Evolutionary conservation across 2,329 filamentous ascomycete genomes (phyloP).

Genomic region (Claviceps africana): DNA sequence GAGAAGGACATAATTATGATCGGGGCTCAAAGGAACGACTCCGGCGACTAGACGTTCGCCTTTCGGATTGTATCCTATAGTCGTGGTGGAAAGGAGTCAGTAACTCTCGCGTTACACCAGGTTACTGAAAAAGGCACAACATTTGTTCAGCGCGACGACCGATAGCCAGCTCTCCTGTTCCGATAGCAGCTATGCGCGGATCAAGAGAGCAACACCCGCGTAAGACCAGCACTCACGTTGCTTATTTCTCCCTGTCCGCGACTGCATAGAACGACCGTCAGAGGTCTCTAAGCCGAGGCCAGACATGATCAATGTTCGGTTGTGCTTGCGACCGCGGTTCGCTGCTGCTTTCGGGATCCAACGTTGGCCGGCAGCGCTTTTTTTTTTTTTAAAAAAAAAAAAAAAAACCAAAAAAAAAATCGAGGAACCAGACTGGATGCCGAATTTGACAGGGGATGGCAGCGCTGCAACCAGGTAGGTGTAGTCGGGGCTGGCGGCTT

Average conservation of each 20-base stretch:
- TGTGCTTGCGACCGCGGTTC: slow-evolving; percentile 1
- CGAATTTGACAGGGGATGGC: slow-evolving; percentile 6
- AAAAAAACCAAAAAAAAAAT: background rate
- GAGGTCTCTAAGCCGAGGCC: slow-evolving; percentile 22
- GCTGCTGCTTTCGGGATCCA: background rate
- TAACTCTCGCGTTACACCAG: slow-evolving; percentile 2
- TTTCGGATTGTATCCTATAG: slow-evolving; percentile 72
- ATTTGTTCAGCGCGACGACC: slow-evolving; percentile 1
- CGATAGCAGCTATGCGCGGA: background rate
- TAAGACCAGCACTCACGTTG: slow-evolving; percentile 48
- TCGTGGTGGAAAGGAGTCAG: slow-evolving; percentile 11
- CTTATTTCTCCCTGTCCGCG: slow-evolving; percentile 61
- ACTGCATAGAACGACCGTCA: slow-evolving; percentile 48
- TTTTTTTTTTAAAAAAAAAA: too few relatives aligned
- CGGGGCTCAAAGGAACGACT: slow-evolving; percentile 74
- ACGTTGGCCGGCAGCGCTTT: slow-evolving; percentile 1
- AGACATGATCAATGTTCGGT: slow-evolving; percentile 18
- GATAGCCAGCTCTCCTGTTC: background rate
- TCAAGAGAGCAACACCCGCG: background rate
- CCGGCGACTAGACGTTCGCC: slow-evolving; percentile 93
- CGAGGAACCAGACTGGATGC: slow-evolving; percentile 1
- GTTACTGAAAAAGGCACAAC: background rate
- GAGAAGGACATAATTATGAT: slow-evolving; percentile 78
- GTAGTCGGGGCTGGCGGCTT: slow-evolving; percentile 7
- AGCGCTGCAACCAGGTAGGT: slow-evolving; percentile 5